phyloP scores from a whole-genome alignment of 2,329 filamentous ascomycete species.

The Diaporthe eres region DNA sequence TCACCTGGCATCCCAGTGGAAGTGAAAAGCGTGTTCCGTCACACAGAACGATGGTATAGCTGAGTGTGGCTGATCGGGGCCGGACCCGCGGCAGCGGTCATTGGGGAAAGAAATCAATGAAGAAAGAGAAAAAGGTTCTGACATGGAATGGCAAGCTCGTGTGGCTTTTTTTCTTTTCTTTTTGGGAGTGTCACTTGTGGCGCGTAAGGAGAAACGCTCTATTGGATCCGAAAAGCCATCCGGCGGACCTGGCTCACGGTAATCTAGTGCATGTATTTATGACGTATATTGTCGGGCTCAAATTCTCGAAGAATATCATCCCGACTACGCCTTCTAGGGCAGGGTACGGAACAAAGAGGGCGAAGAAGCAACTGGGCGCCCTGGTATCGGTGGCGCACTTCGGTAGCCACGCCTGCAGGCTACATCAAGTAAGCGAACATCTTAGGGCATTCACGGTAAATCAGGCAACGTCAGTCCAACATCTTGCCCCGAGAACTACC shows the following conservation, averaged over 20 bases:
- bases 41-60: not conserved
- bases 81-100: slow-evolving; percentile 3
- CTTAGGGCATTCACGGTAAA: not conserved
- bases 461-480: not conserved
- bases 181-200: not conserved
- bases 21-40: not conserved
- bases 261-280: not conserved
- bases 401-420: not conserved
- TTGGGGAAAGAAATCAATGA: not conserved
- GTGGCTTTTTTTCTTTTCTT: not conserved
- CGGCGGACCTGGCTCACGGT: not conserved
- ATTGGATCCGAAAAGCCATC: slow-evolving; percentile 3
- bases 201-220: slow-evolving; percentile 12
- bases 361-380: not conserved
- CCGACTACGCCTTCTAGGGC: not conserved
- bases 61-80: not conserved
- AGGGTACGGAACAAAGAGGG: not conserved
- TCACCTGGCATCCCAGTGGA: not conserved
- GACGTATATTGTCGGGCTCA: not conserved
- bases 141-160: not conserved
- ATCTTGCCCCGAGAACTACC: slow-evolving; percentile 2
- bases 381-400: slow-evolving; percentile 1
- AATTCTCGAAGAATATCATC: not conserved
- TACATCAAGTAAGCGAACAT: not conserved
- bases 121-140: not conserved